Percentiles rank a stretch among this genome's conserved stretches.
These are phyloP conservation scores for Nicotiana knightiana DNA, from an alignment of 257 asterid species.

Conservation along the genomic window DNA sequence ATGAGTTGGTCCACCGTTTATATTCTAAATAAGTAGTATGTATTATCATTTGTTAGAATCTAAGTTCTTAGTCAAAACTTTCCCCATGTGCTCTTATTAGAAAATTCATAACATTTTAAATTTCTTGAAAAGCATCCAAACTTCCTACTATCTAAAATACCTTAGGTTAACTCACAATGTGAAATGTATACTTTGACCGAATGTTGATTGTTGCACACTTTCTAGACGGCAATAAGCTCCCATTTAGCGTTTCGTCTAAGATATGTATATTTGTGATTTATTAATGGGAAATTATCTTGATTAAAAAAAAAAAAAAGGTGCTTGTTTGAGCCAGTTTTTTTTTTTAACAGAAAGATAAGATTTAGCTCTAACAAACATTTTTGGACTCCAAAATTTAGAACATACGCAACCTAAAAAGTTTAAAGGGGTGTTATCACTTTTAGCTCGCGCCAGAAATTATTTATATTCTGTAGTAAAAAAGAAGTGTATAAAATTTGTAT, in stretches of 20 bases:
- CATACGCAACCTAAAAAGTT: too few relatives aligned
- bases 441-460: too few relatives aligned
- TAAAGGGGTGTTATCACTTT: too few relatives aligned
- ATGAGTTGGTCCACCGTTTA: conserved; percentile 12
- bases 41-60: conserved; percentile 21
- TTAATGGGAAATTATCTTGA: neutral
- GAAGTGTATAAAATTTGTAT: too few relatives aligned
- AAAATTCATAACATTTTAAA: conserved; percentile 14
- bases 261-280: neutral
- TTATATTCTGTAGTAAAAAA: too few relatives aligned
- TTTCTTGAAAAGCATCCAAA: conserved; percentile 3
- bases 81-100: conserved; percentile 41
- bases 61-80: conserved; percentile 27
- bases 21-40: too few relatives aligned
- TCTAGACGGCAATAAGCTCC: neutral
- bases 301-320: neutral
- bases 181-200: too few relatives aligned
- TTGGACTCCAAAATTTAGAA: too few relatives aligned
- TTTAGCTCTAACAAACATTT: too few relatives aligned
- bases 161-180: too few relatives aligned
- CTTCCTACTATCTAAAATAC: neutral
- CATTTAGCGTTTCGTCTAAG: neutral
- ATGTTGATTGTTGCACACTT: neutral
- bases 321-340: neutral
- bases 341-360: too few relatives aligned